phyloP scores from a whole-genome alignment of 2,329 filamentous ascomycete genomes.

The Triangularia setosa region DNA sequence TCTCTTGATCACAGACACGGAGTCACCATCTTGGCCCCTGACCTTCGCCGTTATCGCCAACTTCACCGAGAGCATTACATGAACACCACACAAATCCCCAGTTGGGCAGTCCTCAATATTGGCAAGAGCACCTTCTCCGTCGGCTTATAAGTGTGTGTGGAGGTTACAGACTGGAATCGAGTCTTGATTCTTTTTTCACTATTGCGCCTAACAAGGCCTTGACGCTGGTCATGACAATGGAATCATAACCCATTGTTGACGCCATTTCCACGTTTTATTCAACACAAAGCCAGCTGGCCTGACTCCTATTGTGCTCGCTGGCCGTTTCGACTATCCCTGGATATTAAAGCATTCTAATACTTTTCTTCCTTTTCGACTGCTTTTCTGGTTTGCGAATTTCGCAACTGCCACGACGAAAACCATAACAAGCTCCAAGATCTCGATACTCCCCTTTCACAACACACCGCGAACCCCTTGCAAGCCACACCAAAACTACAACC shows the following conservation, averaged over 20 bases:
- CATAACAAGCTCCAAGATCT: not conserved
- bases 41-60: not conserved
- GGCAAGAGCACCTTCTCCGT: not conserved
- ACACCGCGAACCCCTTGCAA: not conserved
- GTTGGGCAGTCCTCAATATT: not conserved
- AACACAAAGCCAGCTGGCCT: constrained; percentile 2
- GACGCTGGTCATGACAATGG: not conserved
- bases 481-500: not conserved
- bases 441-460: not conserved
- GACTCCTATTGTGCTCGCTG: not conserved
- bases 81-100: not conserved
- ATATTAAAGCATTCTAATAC: not conserved
- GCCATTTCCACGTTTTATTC: not conserved
- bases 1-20: not conserved
- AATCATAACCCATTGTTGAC: not conserved
- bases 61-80: not conserved
- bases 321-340: not conserved
- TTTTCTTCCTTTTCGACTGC: not conserved
- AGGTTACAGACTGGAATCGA: not conserved
- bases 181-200: not conserved
- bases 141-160: not conserved
- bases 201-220: not conserved
- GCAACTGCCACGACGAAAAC: not conserved
- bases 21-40: not conserved
- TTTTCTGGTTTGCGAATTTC: not conserved